phyloP scores from a whole-genome alignment of 2,329 filamentous ascomycete species.

The Aspergillus phoenicis region DNA sequence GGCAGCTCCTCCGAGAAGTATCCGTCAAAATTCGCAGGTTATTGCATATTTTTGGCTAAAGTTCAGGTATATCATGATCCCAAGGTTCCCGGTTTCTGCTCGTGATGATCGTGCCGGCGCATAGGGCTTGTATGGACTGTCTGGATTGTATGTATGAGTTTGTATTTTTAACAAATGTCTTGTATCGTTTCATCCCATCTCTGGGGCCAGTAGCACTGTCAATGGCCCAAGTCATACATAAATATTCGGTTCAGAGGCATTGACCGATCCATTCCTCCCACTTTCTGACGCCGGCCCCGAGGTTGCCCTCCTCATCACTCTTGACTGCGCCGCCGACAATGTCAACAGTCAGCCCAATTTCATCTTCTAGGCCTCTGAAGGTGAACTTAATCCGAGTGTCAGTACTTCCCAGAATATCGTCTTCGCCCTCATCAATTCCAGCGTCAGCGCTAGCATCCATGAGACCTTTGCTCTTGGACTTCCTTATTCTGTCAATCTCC shows the following conservation, averaged over 20 bases:
- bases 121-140: not conserved
- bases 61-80: not conserved
- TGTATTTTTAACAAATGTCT: not conserved
- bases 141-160: not conserved
- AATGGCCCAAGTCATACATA: not conserved
- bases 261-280: conserved; percentile 93
- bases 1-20: not conserved
- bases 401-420: conserved; percentile 82
- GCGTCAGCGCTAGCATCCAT: conserved; percentile 73
- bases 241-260: conserved; percentile 57
- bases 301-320: conserved; percentile 56
- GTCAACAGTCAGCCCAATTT: conserved; percentile 71
- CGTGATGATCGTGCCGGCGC: not conserved
- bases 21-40: not conserved
- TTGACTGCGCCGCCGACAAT: conserved; percentile 70
- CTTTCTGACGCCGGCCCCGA: conserved; percentile 71
- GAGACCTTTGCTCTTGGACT: conserved; percentile 76
- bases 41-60: not conserved
- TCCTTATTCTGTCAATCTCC: conserved; percentile 77
- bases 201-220: not conserved
- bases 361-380: conserved; percentile 81
- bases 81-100: not conserved
- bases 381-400: conserved; percentile 75
- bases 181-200: not conserved
- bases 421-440: conserved; percentile 64